A percentile compares a stretch with the other conserved stretches of the same genome.
These are phyloP conservation scores for Dendrobium nobile DNA, from an alignment of 106 monocot genomes.

Conservation along the genomic window DNA sequence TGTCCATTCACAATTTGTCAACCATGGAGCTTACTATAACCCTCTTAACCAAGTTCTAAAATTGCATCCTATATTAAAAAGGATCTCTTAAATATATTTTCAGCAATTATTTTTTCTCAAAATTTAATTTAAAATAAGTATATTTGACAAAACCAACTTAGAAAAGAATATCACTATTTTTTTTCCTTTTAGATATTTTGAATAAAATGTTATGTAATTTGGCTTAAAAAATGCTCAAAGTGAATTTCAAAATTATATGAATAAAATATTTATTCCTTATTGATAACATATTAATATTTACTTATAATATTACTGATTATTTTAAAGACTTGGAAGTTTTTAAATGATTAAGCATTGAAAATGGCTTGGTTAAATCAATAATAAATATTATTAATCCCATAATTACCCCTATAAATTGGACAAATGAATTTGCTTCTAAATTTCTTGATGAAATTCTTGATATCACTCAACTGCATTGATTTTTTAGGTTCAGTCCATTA, in stretches of 20 bases:
- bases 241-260: slow-evolving; percentile 1
- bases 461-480: not conserved
- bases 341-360: not conserved
- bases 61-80: too few relatives aligned
- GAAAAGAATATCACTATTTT: too few relatives aligned
- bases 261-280: not conserved
- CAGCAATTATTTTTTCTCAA: too few relatives aligned
- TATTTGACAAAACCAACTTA: too few relatives aligned
- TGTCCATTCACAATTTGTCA: too few relatives aligned
- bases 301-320: not conserved
- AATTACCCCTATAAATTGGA: not conserved
- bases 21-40: too few relatives aligned
- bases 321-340: not conserved
- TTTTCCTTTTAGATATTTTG: too few relatives aligned
- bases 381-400: not conserved
- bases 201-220: not conserved
- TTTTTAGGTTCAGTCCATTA: slow-evolving; percentile 1
- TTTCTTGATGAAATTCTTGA: not conserved
- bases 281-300: not conserved
- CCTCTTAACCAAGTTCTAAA: too few relatives aligned
- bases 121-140: too few relatives aligned
- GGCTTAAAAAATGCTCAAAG: not conserved
- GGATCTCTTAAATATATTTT: too few relatives aligned
- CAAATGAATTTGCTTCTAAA: slow-evolving; percentile 1
- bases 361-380: not conserved